Conservation (phyloP, 495 filamentous ascomycete genomes). For the Penicillium pancosmium region DNA sequence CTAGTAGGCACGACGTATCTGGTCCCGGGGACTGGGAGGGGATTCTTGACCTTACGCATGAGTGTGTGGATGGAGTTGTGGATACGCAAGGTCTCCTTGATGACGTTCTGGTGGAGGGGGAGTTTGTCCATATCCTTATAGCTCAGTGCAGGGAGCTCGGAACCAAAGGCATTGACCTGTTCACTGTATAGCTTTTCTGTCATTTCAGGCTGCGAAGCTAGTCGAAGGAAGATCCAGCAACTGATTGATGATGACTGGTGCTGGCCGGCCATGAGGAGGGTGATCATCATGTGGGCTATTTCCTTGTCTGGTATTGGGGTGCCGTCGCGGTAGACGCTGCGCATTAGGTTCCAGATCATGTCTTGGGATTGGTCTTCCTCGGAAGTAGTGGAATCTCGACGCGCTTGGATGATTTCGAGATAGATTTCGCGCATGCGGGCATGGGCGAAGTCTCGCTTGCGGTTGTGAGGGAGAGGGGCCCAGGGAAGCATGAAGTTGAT, state of each 20-base stretch:
- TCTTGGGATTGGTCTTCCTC: constrained; percentile 49
- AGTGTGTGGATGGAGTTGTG: constrained; percentile 85
- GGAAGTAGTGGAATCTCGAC: constrained; percentile 49
- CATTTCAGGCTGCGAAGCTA: constrained; percentile 72
- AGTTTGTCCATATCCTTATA: constrained; percentile 72
- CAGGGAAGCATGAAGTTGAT: constrained; percentile 87
- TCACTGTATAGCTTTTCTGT: constrained; percentile 77
- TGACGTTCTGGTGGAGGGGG: constrained; percentile 66
- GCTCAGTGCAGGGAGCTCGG: constrained; percentile 61
- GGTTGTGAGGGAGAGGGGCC: constrained; percentile 85
- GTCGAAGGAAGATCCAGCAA: constrained; percentile 79
- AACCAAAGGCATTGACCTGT: constrained; percentile 64
- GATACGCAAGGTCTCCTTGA: constrained; percentile 81
- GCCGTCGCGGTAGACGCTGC: constrained; percentile 75
- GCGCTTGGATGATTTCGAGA: constrained; percentile 71
- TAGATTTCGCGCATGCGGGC: constrained; percentile 75
- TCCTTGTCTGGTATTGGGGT: constrained; percentile 72
- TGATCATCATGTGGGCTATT: constrained; percentile 91
- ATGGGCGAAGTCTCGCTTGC: constrained; percentile 75
- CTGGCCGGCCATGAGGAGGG: constrained; percentile 85
- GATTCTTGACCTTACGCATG: constrained; percentile 80
- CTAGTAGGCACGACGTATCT: constrained; percentile 74
- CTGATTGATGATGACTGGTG: constrained; percentile 83
- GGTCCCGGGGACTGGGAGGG: constrained; percentile 77
- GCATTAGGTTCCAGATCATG: constrained; percentile 86